A percentile compares a stretch with the other conserved stretches of the same genome.
Conservation (phyloP, 2,329 filamentous ascomycete genomes). For the Clarireedia sp. region DNA sequence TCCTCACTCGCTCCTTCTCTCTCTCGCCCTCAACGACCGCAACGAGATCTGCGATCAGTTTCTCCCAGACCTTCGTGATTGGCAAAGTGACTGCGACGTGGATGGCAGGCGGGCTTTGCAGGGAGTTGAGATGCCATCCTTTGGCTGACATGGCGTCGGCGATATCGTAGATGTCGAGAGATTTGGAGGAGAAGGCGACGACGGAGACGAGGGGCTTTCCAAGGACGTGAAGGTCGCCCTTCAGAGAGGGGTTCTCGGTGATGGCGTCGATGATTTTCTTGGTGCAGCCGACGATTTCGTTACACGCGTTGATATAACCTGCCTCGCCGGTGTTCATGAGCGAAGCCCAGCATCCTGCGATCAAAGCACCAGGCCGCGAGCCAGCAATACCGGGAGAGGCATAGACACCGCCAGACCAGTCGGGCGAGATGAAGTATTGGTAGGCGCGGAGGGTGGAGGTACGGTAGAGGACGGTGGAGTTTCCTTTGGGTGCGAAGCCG, state of each 20-base stretch:
- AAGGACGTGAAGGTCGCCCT: constrained; percentile 67
- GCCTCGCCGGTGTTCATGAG: constrained; percentile 81
- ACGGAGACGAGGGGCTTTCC: constrained; percentile 85
- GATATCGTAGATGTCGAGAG: constrained; percentile 89
- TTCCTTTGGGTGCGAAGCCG: constrained; percentile 96
- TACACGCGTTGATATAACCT: constrained; percentile 81
- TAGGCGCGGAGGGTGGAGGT: constrained; percentile 69
- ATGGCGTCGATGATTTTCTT: constrained; percentile 77
- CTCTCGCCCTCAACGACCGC: constrained; percentile 61
- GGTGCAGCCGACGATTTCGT: constrained; percentile 77
- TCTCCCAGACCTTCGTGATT: constrained; percentile 72
- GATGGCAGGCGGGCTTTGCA: constrained; percentile 86
- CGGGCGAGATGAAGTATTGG: constrained; percentile 92
- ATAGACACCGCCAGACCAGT: constrained; percentile 95
- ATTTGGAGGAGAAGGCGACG: constrained; percentile 75
- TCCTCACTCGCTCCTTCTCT: constrained; percentile 69
- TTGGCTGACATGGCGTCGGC: constrained; percentile 76
- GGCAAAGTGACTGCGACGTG: constrained; percentile 91
- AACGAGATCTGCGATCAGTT: constrained; percentile 66
- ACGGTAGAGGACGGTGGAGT: constrained; percentile 88
- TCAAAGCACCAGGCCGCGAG: constrained; percentile 84
- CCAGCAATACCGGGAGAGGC: constrained; percentile 88
- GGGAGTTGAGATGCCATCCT: constrained; percentile 93
- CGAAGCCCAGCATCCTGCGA: constrained; percentile 91
- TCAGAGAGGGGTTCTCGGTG: constrained; percentile 57